Evolutionary conservation across 1,284 basidiomycete species (phyloP).

Genomic region (Microbotryomycetes sp.): DNA sequence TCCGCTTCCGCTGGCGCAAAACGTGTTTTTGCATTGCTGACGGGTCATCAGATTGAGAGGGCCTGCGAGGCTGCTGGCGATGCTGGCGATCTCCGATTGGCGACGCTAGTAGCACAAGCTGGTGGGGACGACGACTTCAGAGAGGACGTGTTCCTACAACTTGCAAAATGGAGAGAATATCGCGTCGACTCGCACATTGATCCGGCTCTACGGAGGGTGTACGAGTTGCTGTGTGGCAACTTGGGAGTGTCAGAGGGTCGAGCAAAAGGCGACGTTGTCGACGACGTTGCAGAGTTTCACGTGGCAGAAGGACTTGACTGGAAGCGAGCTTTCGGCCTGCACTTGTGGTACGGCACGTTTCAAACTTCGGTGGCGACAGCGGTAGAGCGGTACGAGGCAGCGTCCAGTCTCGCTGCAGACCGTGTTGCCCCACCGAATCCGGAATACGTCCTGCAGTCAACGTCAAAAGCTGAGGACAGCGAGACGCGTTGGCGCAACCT

Average conservation of each 20-base stretch:
- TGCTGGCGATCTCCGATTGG: slow-evolving; percentile 72
- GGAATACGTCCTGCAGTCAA: slow-evolving; percentile 52
- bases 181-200: slow-evolving; percentile 65
- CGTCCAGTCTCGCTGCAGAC: slow-evolving; percentile 23
- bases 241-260: slow-evolving; percentile 56
- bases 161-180: slow-evolving; percentile 76
- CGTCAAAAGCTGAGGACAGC: slow-evolving; percentile 3
- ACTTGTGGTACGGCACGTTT: slow-evolving; percentile 80
- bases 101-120: slow-evolving; percentile 83
- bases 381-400: slow-evolving; percentile 57
- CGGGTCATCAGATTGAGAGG: slow-evolving; percentile 77
- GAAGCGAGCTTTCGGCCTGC: slow-evolving; percentile 87
- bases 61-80: slow-evolving; percentile 72
- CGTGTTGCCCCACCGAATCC: slow-evolving; percentile 54
- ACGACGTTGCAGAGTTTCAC: slow-evolving; percentile 58
- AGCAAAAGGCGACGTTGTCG: slow-evolving; percentile 43
- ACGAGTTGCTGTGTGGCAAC: slow-evolving; percentile 77
- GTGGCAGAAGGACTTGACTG: slow-evolving; percentile 83
- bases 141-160: slow-evolving; percentile 66
- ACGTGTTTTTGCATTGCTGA: slow-evolving; percentile 67
- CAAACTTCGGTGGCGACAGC: slow-evolving; percentile 59
- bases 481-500: slow-evolving; percentile 20
- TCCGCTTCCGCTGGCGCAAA: slow-evolving; percentile 47
- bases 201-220: slow-evolving; percentile 66
- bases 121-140: slow-evolving; percentile 72